Conservation (phyloP, 75 land plant genomes). For the Cunninghamia lanceolata region DNA sequence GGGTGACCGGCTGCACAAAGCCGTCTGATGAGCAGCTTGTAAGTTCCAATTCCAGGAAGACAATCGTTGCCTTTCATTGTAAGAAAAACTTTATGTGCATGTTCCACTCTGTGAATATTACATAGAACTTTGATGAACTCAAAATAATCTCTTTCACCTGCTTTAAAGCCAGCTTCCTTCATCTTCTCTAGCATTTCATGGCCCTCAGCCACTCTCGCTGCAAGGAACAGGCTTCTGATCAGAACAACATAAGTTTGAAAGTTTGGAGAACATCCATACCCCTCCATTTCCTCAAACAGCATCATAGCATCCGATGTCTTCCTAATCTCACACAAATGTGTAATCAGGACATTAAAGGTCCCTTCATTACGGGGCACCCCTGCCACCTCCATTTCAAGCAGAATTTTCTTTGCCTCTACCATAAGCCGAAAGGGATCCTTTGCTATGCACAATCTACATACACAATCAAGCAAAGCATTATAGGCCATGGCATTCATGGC, state of each 20-base stretch:
- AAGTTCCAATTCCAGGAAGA: constrained; percentile 39
- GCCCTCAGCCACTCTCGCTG: constrained; percentile 60
- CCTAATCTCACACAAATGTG: constrained; percentile 50
- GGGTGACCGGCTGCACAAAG: constrained; percentile 30
- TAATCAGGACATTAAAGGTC: constrained; percentile 56
- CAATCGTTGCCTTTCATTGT: constrained; percentile 53
- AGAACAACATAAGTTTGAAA: constrained; percentile 33
- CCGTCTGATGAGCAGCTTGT: constrained; percentile 43
- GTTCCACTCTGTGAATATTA: constrained; percentile 64
- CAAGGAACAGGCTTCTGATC: constrained; percentile 59
- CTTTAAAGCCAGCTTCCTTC: constrained; percentile 47
- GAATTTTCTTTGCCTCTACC: constrained; percentile 38
- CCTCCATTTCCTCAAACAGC: constrained; percentile 49
- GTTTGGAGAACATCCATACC: constrained; percentile 55
- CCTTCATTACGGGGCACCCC: constrained; percentile 58
- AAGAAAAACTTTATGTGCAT: constrained; percentile 53
- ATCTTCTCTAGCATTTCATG: constrained; percentile 63
- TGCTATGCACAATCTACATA: constrained; percentile 47
- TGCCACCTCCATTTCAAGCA: constrained; percentile 43
- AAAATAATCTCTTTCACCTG: constrained; percentile 30
- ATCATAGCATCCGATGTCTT: constrained; percentile 50
- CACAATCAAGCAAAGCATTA: constrained; percentile 54
- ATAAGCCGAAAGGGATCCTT: constrained; percentile 55
- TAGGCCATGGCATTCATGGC: constrained; percentile 34
- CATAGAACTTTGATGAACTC: constrained; percentile 48